These are phyloP conservation scores for Jackrogersella multiformis DNA, from an alignment of 495 filamentous ascomycete species.

Conservation along the genomic window DNA sequence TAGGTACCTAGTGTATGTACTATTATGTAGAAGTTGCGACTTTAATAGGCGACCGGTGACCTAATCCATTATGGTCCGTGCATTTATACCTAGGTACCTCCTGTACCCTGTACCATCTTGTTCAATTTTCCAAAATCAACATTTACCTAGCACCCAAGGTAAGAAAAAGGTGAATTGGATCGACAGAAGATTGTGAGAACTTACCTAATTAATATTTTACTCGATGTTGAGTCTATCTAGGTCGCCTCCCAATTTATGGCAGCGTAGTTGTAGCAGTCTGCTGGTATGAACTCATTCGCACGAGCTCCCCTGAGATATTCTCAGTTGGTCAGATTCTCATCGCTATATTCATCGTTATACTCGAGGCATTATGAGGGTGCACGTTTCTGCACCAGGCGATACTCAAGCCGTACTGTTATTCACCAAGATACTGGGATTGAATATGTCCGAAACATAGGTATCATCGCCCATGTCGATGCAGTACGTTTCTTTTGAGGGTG, in stretches of 20 bases:
- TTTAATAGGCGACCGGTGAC: background rate
- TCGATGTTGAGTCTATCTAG: background rate
- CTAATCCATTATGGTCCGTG: slow-evolving; percentile 14
- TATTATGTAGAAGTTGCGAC: too few species aligned
- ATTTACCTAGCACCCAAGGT: too few species aligned
- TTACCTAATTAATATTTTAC: background rate
- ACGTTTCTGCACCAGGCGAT: slow-evolving; percentile 13
- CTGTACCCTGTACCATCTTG: background rate
- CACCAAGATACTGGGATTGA: slow-evolving; percentile 50
- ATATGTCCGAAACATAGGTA: slow-evolving; percentile 91
- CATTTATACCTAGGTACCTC: background rate
- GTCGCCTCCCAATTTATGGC: background rate
- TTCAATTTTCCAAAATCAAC: background rate
- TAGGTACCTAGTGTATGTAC: too few species aligned
- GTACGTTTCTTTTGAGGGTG: slow-evolving; percentile 55
- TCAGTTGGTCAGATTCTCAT: slow-evolving; percentile 25
- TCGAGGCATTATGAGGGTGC: slow-evolving; percentile 13
- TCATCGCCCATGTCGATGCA: slow-evolving; percentile 99
- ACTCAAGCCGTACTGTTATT: slow-evolving; percentile 13
- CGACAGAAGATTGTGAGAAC: background rate
- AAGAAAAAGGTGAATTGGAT: slow-evolving; percentile 3
- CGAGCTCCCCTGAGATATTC: slow-evolving; percentile 41
- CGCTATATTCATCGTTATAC: slow-evolving; percentile 16
- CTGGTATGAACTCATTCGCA: slow-evolving; percentile 43
- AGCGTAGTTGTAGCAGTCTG: slow-evolving; percentile 4